These are phyloP conservation scores for Yarrowia divulgata DNA, from an alignment of 805 yeast genomes.

Conservation along the genomic window DNA sequence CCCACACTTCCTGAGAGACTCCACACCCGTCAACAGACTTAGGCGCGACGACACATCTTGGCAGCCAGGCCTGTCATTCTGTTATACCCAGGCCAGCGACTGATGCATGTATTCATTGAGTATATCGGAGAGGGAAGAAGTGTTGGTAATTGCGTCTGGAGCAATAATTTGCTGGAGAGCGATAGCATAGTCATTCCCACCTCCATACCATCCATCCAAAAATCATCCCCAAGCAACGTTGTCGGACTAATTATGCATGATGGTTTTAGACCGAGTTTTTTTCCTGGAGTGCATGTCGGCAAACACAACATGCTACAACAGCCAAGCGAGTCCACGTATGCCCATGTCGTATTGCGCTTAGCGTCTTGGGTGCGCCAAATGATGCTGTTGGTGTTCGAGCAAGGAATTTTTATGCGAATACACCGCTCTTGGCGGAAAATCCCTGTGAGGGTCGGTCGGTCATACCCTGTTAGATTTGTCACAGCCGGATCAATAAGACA, in stretches of 20 bases:
- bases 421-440: background rate
- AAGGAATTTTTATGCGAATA: background rate
- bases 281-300: background rate
- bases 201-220: too few relatives aligned
- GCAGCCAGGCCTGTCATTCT: background rate
- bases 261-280: background rate
- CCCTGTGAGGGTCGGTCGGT: background rate
- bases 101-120: background rate
- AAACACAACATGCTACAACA: background rate
- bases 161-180: too few relatives aligned
- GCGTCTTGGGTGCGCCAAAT: background rate
- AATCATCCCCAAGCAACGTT: too few relatives aligned
- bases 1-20: conserved; percentile 7
- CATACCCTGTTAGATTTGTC: too few relatives aligned
- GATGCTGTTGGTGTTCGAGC: background rate
- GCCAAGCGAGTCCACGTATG: background rate
- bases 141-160: too few relatives aligned
- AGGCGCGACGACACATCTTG: conserved; percentile 16
- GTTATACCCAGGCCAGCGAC: background rate
- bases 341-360: conserved; percentile 1
- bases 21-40: background rate
- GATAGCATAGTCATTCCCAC: too few relatives aligned
- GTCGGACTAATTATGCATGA: background rate
- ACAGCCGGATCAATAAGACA: too few relatives aligned
- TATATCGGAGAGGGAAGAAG: background rate